A percentile compares a stretch with the other conserved stretches of the same genome.
These are phyloP conservation scores for Wickerhamomyces bovis DNA, from an alignment of 805 yeast genomes.

Conservation along the genomic window DNA sequence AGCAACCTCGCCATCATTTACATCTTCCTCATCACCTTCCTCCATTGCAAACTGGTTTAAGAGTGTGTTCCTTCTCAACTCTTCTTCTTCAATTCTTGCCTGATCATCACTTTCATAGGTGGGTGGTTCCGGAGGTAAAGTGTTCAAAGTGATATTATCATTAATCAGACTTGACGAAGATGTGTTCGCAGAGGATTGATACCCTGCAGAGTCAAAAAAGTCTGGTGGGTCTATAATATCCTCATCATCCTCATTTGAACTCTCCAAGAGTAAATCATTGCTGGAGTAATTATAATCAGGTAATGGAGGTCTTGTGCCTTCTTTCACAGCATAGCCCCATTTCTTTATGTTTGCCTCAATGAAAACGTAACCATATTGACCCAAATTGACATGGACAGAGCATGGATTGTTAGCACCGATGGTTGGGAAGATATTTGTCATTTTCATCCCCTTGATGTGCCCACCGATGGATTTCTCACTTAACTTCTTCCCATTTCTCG, in stretches of 20 bases:
- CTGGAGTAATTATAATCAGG: conserved; percentile 83
- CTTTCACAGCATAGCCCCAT: conserved; percentile 81
- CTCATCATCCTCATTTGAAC: conserved; percentile 32
- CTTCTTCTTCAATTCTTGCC: background rate
- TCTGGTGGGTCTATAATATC: conserved; percentile 20
- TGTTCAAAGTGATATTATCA: conserved; percentile 28
- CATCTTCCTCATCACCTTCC: background rate
- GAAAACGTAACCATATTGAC: conserved; percentile 75
- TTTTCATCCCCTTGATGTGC: conserved; percentile 64
- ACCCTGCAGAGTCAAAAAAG: conserved; percentile 19
- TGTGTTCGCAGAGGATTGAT: conserved; percentile 21
- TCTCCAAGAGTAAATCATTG: conserved; percentile 69
- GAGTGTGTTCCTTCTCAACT: conserved; percentile 3
- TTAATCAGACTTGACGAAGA: conserved; percentile 14
- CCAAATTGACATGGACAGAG: conserved; percentile 80
- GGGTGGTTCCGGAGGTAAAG: conserved; percentile 34
- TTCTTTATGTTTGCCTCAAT: conserved; percentile 81
- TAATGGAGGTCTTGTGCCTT: conserved; percentile 85
- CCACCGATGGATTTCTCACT: conserved; percentile 79
- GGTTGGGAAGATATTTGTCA: conserved; percentile 75
- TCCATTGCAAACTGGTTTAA: conserved; percentile 4
- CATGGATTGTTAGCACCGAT: conserved; percentile 83
- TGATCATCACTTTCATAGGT: conserved; percentile 20
- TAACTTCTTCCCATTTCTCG: conserved; percentile 88
- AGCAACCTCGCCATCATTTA: background rate